phyloP scores from a whole-genome alignment of 768 basidiomycete species.

The Boletus tomentosulus region DNA sequence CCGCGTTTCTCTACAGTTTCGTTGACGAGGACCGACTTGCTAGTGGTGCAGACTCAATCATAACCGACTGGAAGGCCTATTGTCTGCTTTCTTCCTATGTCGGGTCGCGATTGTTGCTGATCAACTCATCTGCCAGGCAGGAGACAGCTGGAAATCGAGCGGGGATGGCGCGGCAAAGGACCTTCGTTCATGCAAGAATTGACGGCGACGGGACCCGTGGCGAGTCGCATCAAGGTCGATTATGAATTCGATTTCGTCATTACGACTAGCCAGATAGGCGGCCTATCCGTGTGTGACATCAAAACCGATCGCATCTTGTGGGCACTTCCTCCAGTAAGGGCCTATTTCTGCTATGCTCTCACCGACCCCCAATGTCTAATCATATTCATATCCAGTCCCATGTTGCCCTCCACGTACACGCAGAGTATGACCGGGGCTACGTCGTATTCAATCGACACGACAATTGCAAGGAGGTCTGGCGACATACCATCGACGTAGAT shows the following conservation, averaged over 20 bases:
- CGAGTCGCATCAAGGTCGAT: constrained; percentile 78
- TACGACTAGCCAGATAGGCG: constrained; percentile 51
- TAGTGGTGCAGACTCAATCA: constrained; percentile 24
- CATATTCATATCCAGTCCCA: constrained; percentile 6
- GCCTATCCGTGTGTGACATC: constrained; percentile 59
- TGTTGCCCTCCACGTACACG: constrained; percentile 45
- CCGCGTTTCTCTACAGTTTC: constrained; percentile 50
- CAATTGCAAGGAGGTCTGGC: constrained; percentile 69
- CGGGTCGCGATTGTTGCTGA: constrained; percentile 5
- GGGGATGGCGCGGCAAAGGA: constrained; percentile 53
- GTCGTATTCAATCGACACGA: constrained; percentile 62
- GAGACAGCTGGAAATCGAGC: constrained; percentile 41
- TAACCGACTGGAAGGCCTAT: constrained; percentile 51
- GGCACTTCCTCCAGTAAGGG: constrained; percentile 48
- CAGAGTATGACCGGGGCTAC: constrained; percentile 70
- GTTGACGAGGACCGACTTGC: constrained; percentile 31
- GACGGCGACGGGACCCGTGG: constrained; percentile 26
- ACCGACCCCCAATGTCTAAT: not conserved
- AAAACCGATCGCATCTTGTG: constrained; percentile 70
- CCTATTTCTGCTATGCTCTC: not conserved
- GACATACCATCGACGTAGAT: constrained; percentile 37
- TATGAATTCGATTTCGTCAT: constrained; percentile 56
- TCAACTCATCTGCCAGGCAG: constrained; percentile 34
- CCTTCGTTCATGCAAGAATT: constrained; percentile 38
- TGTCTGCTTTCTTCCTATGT: constrained; percentile 37